Conservation (phyloP, 2,329 filamentous ascomycete genomes). For the Arthrobotrys entomopaga region DNA sequence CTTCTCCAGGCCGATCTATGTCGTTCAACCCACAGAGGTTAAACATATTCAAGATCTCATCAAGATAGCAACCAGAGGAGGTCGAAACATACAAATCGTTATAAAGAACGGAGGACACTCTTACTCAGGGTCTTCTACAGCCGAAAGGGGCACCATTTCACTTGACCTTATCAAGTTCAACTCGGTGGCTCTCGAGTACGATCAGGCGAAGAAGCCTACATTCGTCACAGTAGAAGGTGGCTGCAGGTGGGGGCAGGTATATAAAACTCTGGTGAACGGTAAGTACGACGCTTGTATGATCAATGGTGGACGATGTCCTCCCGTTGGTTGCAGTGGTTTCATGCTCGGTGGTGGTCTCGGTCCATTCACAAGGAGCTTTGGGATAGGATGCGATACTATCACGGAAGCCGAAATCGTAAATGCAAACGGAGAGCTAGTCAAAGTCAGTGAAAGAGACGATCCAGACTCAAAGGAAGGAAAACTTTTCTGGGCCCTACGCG, state of each 20-base stretch:
- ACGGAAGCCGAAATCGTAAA: conserved; percentile 61
- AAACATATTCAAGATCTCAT: conserved; percentile 56
- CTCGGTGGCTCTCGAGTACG: conserved; percentile 57
- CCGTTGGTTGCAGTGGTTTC: conserved; percentile 63
- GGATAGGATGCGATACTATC: conserved; percentile 62
- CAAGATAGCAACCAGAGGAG: conserved; percentile 21
- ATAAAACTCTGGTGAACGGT: conserved; percentile 59
- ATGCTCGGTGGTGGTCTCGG: conserved; percentile 62
- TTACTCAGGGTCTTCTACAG: conserved; percentile 60
- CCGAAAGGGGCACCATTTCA: conserved; percentile 58
- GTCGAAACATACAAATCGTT: conserved; percentile 53
- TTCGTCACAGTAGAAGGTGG: conserved; percentile 59
- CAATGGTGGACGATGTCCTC: conserved; percentile 61
- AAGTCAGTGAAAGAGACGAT: conserved; percentile 55
- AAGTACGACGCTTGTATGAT: conserved; percentile 56
- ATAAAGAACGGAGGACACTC: conserved; percentile 61
- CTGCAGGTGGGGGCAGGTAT: conserved; percentile 60
- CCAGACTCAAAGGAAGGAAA: conserved; percentile 49
- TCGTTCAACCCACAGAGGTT: conserved; percentile 56
- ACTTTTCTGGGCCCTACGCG: conserved; percentile 63
- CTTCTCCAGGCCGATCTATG: conserved; percentile 58
- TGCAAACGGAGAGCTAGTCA: conserved; percentile 57
- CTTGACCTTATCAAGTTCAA: conserved; percentile 61
- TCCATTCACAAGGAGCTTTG: conserved; percentile 61
- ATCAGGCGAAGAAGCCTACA: not conserved